Conservation (phyloP, 805 yeast genomes). For the Starmerella khaoyaiensis region DNA sequence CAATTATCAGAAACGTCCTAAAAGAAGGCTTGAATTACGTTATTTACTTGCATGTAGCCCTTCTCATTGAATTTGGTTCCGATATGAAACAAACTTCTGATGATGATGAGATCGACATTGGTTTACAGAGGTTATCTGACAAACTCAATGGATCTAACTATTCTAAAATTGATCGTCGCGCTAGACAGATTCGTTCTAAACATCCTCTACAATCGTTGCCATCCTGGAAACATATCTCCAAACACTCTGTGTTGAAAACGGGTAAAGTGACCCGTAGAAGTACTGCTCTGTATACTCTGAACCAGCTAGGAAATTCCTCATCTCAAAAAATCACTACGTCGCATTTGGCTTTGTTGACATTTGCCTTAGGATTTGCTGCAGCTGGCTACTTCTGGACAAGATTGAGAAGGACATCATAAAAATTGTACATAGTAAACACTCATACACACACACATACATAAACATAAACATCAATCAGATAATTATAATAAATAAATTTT, state of each 20-base stretch:
- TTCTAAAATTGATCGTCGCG: conserved; percentile 17
- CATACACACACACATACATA: too few species aligned
- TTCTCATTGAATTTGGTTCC: conserved; percentile 24
- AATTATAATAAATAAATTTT: neutral
- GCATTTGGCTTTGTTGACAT: conserved; percentile 4
- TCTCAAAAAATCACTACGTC: neutral
- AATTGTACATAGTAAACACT: conserved; percentile 3
- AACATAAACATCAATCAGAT: too few species aligned
- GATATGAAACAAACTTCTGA: conserved; percentile 25
- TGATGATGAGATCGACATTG: conserved; percentile 34
- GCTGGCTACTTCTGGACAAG: conserved; percentile 14
- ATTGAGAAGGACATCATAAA: neutral
- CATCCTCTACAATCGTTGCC: conserved; percentile 17
- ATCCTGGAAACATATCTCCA: conserved; percentile 24
- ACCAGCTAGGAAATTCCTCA: conserved; percentile 8
- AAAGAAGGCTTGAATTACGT: conserved; percentile 42
- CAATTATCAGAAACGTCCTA: conserved; percentile 59
- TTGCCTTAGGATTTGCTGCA: conserved; percentile 16
- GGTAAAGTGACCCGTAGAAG: conserved; percentile 19
- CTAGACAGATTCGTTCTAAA: conserved; percentile 15
- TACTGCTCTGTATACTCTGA: conserved; percentile 12
- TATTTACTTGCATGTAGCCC: conserved; percentile 46
- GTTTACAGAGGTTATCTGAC: conserved; percentile 26
- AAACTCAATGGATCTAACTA: conserved; percentile 13
- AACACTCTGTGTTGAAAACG: conserved; percentile 27